Evolutionary conservation across 2,329 filamentous ascomycete genomes (phyloP).

Genomic region (Cercospora sp.): DNA sequence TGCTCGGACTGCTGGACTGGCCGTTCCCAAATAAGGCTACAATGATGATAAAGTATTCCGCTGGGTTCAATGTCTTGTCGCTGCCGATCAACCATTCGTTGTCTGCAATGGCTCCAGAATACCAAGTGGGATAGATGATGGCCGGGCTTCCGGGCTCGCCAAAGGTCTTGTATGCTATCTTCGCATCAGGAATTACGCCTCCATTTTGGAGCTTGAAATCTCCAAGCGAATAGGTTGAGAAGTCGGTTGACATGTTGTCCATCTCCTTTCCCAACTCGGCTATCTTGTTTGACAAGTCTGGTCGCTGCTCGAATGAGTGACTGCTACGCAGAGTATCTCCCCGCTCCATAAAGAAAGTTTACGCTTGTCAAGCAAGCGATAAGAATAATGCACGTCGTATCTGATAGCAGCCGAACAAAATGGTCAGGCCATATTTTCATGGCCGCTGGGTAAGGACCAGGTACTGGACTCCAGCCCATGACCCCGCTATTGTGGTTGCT

Average conservation of each 20-base stretch:
- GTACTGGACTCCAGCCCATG: not conserved
- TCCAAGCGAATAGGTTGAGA: conserved; percentile 50
- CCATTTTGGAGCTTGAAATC: conserved; percentile 61
- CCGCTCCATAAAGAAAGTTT: not conserved
- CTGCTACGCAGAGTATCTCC: conserved; percentile 10
- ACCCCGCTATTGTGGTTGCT: conserved; percentile 9
- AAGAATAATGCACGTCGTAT: not conserved
- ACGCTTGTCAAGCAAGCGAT: not conserved
- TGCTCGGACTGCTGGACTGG: conserved; percentile 68
- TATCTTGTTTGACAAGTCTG: not conserved
- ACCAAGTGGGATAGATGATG: conserved; percentile 78
- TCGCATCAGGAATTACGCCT: conserved; percentile 61
- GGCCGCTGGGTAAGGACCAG: not conserved
- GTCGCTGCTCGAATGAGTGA: conserved; percentile 5
- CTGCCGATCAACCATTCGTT: conserved; percentile 74
- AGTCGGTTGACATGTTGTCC: conserved; percentile 29
- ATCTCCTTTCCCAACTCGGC: conserved; percentile 4
- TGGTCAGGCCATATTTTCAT: conserved; percentile 8
- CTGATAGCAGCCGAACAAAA: not conserved
- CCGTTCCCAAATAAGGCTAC: conserved; percentile 69
- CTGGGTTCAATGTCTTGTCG: conserved; percentile 64
- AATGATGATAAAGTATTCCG: conserved; percentile 67
- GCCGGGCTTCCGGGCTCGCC: conserved; percentile 63
- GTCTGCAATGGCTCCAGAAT: conserved; percentile 65
- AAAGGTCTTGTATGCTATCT: conserved; percentile 75